These are phyloP conservation scores for Orbilia ellipsospora DNA, from an alignment of 2,329 filamentous ascomycete genomes.

Conservation along the genomic window DNA sequence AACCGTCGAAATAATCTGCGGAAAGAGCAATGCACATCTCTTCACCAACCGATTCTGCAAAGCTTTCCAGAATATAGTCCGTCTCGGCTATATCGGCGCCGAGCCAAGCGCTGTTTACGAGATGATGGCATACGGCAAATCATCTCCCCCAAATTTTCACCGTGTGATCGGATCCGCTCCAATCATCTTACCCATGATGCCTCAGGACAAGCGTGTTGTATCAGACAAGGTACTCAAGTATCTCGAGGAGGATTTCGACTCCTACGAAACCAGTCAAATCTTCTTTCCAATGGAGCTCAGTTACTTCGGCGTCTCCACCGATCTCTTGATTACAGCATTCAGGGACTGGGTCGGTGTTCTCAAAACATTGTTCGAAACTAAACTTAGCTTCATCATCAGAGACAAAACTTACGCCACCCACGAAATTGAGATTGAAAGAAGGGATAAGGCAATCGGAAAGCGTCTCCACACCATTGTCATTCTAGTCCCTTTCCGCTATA, in stretches of 20 bases:
- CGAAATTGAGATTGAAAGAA: too few relatives aligned
- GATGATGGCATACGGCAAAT: too few relatives aligned
- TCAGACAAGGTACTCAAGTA: slow-evolving; percentile 9
- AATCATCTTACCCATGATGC: slow-evolving; percentile 1
- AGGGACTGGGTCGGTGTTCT: too few relatives aligned
- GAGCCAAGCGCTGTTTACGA: slow-evolving; percentile 15
- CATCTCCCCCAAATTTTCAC: neutral
- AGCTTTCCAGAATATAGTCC: slow-evolving; percentile 4
- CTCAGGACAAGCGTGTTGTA: neutral
- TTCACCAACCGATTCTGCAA: slow-evolving; percentile 30
- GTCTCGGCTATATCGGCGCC: slow-evolving; percentile 7
- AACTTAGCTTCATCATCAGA: neutral
- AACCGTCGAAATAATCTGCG: slow-evolving; percentile 24
- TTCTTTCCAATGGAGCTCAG: slow-evolving; percentile 23
- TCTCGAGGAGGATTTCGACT: slow-evolving; percentile 23
- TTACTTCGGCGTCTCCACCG: slow-evolving; percentile 4
- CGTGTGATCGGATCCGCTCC: slow-evolving; percentile 11
- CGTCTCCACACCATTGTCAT: too few relatives aligned
- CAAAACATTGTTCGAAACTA: neutral
- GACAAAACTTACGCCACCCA: too few relatives aligned
- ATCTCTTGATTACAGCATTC: too few relatives aligned
- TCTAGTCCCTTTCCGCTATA: too few relatives aligned
- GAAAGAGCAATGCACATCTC: slow-evolving; percentile 2
- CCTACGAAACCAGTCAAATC: slow-evolving; percentile 4
- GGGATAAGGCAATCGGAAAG: too few relatives aligned